Conservation (phyloP, 169 alveolate species). For the Miamiensis avidus region DNA sequence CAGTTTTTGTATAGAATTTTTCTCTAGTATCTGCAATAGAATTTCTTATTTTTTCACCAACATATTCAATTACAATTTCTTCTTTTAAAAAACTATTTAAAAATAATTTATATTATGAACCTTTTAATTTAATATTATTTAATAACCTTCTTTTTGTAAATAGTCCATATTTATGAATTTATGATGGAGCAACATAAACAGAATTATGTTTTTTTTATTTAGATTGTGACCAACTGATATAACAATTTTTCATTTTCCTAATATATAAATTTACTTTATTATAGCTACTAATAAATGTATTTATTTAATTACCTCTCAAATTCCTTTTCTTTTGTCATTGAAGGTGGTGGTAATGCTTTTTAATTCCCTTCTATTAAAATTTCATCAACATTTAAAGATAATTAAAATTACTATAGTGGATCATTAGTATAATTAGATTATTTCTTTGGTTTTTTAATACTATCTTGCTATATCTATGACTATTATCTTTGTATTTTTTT, state of each 20-base stretch:
- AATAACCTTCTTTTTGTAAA: slow-evolving; percentile 67
- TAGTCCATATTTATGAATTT: slow-evolving; percentile 84
- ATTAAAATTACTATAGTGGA: too few species aligned
- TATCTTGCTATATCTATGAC: too few species aligned
- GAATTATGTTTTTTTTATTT: slow-evolving; percentile 9
- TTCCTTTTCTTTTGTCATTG: not conserved
- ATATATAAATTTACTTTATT: too few species aligned
- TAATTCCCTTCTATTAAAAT: not conserved
- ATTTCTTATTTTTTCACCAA: slow-evolving; percentile 82
- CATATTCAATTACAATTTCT: slow-evolving; percentile 86
- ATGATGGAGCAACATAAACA: slow-evolving; percentile 79
- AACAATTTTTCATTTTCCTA: not conserved
- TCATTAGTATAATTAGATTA: too few species aligned
- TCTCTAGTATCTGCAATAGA: slow-evolving; percentile 85
- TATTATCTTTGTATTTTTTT: too few species aligned
- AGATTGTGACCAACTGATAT: not conserved
- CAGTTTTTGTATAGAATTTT: slow-evolving; percentile 69
- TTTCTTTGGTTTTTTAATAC: too few species aligned
- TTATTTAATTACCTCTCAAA: not conserved
- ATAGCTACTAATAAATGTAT: not conserved
- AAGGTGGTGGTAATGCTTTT: too few species aligned
- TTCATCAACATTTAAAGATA: not conserved
- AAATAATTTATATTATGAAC: too few species aligned
- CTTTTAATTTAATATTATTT: not conserved
- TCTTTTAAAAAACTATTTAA: slow-evolving; percentile 60